A percentile compares a stretch with the other conserved stretches of the same genome.
These are phyloP conservation scores for Chlamydomonas sp. DNA, from an alignment of 139 green algal species.

Conservation along the genomic window DNA sequence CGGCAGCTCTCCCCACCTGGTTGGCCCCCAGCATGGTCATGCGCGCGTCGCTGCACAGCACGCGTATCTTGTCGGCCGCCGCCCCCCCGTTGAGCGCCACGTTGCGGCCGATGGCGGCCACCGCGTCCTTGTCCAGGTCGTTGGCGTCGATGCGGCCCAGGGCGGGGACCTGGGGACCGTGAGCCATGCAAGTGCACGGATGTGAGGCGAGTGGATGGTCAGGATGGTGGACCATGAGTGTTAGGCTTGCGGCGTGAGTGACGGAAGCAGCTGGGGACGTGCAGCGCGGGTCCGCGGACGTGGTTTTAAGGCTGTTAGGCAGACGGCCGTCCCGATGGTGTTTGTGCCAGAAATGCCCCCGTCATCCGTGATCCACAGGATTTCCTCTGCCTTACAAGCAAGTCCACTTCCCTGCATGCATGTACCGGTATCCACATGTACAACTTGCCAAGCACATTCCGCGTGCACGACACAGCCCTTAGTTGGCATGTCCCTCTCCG, in stretches of 20 bases:
- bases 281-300: no score
- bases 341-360: no score
- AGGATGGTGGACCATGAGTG: not conserved
- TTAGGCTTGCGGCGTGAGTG: not conserved
- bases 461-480: no score
- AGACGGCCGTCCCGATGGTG: no score
- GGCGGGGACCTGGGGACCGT: constrained; percentile 53
- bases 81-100: constrained; percentile 78
- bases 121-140: constrained; percentile 80
- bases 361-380: no score
- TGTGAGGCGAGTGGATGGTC: no score
- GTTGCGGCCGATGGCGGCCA: constrained; percentile 85
- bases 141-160: constrained; percentile 85
- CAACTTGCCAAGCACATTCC: no score
- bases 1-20: constrained; percentile 32
- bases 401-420: no score
- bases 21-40: constrained; percentile 85
- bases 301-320: no score
- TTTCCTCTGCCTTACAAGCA: no score
- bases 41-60: constrained; percentile 77
- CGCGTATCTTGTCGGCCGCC: constrained; percentile 62
- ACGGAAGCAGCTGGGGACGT: not conserved
- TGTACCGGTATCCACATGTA: no score
- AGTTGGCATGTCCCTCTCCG: no score
- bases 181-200: not conserved